Evolutionary conservation across 768 basidiomycete genomes (phyloP).

Genomic region (Pleurotus salmoneostramineus): DNA sequence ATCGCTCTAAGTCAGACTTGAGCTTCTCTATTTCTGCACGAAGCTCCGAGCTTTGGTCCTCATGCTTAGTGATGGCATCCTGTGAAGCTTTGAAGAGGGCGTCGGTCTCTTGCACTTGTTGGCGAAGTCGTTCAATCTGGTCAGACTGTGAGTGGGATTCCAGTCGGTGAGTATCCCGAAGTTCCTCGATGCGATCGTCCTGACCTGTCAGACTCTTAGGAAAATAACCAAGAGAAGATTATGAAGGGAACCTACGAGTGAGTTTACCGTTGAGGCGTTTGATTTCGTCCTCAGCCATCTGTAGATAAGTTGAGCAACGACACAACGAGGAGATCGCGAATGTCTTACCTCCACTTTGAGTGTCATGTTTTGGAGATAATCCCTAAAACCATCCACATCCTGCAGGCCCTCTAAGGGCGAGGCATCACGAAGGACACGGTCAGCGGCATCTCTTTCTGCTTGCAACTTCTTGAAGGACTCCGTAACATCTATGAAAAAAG

Average conservation of each 20-base stretch:
- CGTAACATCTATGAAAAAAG: constrained; percentile 58
- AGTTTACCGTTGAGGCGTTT: constrained; percentile 70
- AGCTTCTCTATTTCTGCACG: constrained; percentile 55
- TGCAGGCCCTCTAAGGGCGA: constrained; percentile 67
- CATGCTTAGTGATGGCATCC: constrained; percentile 38
- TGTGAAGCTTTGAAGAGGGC: constrained; percentile 61
- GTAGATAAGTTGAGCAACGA: neutral
- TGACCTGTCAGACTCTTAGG: constrained; percentile 50
- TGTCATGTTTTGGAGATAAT: constrained; percentile 64
- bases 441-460: constrained; percentile 65
- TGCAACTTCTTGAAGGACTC: constrained; percentile 74
- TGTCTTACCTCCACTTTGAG: constrained; percentile 65
- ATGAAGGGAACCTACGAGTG: constrained; percentile 45
- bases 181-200: constrained; percentile 78
- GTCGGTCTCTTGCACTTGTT: constrained; percentile 69
- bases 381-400: constrained; percentile 64
- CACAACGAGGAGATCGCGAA: neutral
- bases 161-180: constrained; percentile 77
- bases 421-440: constrained; percentile 62
- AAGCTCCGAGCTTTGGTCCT: constrained; percentile 46
- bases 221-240: neutral
- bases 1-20: constrained; percentile 58
- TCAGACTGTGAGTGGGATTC: constrained; percentile 78
- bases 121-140: constrained; percentile 65
- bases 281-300: constrained; percentile 79